These are phyloP conservation scores for Schwanniomyces vanrijiae DNA, from an alignment of 805 yeast genomes.

Conservation along the genomic window DNA sequence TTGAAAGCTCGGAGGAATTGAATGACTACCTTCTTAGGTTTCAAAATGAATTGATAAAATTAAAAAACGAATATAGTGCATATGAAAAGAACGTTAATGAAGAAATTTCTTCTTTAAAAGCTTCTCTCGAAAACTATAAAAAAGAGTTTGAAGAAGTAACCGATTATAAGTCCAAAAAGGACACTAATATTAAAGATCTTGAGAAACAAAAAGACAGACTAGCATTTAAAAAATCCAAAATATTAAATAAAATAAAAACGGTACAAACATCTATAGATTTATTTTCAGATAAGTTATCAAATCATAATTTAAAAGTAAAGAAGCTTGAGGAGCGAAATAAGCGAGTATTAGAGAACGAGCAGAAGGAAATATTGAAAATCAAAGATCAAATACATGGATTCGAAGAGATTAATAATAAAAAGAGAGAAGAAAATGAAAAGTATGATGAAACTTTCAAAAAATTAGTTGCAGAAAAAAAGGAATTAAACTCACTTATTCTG, in stretches of 20 bases:
- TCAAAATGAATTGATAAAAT: slow-evolving; percentile 24
- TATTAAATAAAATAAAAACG: slow-evolving; percentile 20
- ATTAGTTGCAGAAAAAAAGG: slow-evolving; percentile 23
- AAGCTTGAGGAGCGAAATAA: slow-evolving; percentile 24
- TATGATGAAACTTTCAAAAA: slow-evolving; percentile 26
- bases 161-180: slow-evolving; percentile 27
- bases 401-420: slow-evolving; percentile 12
- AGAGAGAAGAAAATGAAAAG: slow-evolving; percentile 20
- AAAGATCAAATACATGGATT: slow-evolving; percentile 12
- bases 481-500: slow-evolving; percentile 11
- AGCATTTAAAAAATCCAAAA: slow-evolving; percentile 31
- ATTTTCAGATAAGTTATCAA: slow-evolving; percentile 17
- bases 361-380: slow-evolving; percentile 20
- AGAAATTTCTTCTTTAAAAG: slow-evolving; percentile 17
- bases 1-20: slow-evolving; percentile 17
- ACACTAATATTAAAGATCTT: slow-evolving; percentile 30
- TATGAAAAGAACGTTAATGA: slow-evolving; percentile 10
- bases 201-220: slow-evolving; percentile 32
- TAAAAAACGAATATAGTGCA: slow-evolving; percentile 18
- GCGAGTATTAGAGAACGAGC: slow-evolving; percentile 22
- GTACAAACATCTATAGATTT: slow-evolving; percentile 18
- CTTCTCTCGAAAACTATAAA: slow-evolving; percentile 31
- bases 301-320: slow-evolving; percentile 13
- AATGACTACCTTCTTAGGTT: slow-evolving; percentile 23
- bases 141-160: slow-evolving; percentile 38